Conservation (phyloP, 257 asterid genomes). For the Forsythia suspensa region DNA sequence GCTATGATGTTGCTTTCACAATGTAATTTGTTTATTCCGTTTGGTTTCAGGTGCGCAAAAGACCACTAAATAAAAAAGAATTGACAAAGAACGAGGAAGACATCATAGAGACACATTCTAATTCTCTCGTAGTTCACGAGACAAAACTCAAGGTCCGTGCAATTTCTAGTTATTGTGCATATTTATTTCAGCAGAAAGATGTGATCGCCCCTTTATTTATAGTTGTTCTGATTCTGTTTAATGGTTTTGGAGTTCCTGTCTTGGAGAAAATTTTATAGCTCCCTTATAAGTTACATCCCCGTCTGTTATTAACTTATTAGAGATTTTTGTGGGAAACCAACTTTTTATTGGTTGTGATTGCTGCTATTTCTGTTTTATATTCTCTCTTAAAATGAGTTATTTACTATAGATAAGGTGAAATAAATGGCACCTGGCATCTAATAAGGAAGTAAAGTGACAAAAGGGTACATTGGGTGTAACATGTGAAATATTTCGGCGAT, state of each 20-base stretch:
- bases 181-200: not conserved
- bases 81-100: slow-evolving; percentile 87
- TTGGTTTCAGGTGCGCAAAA: slow-evolving; percentile 75
- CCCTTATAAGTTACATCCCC: not conserved
- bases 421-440: not conserved
- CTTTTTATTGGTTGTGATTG: not conserved
- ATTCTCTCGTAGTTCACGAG: slow-evolving; percentile 77
- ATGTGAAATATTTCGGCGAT: not conserved
- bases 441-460: not conserved
- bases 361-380: not conserved
- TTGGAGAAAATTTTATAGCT: not conserved
- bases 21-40: not conserved
- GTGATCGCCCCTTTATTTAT: not conserved
- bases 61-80: slow-evolving; percentile 90
- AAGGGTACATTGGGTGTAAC: not conserved
- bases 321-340: not conserved
- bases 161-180: not conserved
- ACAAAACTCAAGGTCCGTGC: slow-evolving; percentile 77
- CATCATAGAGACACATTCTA: slow-evolving; percentile 73
- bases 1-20: not conserved
- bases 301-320: not conserved
- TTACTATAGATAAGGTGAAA: not conserved
- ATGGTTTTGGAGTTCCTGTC: not conserved
- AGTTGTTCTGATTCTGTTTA: too few relatives aligned
- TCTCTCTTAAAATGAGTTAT: not conserved